phyloP scores from a whole-genome alignment of 768 basidiomycete genomes.

The Termitomyces sp. region DNA sequence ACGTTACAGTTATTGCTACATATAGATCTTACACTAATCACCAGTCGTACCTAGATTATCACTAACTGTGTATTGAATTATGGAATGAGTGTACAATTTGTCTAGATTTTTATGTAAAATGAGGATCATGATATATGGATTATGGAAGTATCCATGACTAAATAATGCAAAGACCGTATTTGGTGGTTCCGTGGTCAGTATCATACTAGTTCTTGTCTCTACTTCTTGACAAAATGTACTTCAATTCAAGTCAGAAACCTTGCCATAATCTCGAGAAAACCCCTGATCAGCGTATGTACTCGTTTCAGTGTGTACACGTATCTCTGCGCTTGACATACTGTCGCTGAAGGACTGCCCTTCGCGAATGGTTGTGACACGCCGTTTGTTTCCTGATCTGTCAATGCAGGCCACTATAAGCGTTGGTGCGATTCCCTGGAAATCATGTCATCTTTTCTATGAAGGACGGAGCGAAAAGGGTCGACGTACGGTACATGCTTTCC shows the following conservation, averaged over 20 bases:
- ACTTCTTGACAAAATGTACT: too few relatives aligned
- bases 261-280: too few relatives aligned
- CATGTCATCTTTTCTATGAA: neutral
- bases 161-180: neutral
- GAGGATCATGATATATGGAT: too few relatives aligned
- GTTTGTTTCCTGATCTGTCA: neutral
- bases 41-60: too few relatives aligned
- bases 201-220: neutral
- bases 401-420: neutral
- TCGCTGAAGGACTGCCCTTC: neutral
- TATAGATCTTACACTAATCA: too few relatives aligned
- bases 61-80: too few relatives aligned
- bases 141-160: too few relatives aligned
- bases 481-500: neutral
- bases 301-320: neutral
- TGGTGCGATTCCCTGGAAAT: neutral
- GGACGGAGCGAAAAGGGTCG: too few relatives aligned
- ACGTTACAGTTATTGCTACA: too few relatives aligned
- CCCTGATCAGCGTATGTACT: neutral
- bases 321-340: neutral
- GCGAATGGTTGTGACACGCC: neutral
- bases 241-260: neutral
- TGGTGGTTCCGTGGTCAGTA: neutral
- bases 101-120: too few relatives aligned
- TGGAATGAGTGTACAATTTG: too few relatives aligned